Evolutionary conservation across 2,329 filamentous ascomycete genomes (phyloP).

Genomic region (Aspergillus unguis): DNA sequence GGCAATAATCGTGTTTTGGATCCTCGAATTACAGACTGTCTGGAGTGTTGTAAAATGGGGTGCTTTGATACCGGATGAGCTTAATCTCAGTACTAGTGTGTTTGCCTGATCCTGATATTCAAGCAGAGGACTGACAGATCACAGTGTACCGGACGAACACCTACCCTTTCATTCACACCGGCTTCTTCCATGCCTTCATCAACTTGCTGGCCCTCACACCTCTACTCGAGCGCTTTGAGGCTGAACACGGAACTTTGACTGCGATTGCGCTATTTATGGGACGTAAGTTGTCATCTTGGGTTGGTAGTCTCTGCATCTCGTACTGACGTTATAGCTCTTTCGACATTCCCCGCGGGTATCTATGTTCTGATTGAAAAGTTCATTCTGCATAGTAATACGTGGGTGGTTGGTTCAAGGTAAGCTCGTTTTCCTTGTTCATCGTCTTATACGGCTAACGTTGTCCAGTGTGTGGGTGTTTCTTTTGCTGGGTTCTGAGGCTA

Average conservation of each 20-base stretch:
- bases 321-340: constrained; percentile 57
- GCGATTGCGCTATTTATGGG: constrained; percentile 86
- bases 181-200: constrained; percentile 74
- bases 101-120: constrained; percentile 17
- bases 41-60: constrained; percentile 77
- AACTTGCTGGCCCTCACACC: constrained; percentile 79
- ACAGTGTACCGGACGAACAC: constrained; percentile 90
- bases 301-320: background rate
- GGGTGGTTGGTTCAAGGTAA: constrained; percentile 79
- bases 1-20: constrained; percentile 66
- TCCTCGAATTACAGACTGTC: constrained; percentile 64
- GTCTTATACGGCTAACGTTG: constrained; percentile 14
- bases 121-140: constrained; percentile 7
- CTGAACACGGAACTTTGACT: constrained; percentile 84
- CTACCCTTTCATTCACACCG: constrained; percentile 80
- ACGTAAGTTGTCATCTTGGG: constrained; percentile 58
- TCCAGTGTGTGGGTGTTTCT: constrained; percentile 87
- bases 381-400: constrained; percentile 67
- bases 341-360: constrained; percentile 74
- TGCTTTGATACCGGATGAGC: constrained; percentile 71
- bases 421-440: constrained; percentile 18
- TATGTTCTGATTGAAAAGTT: constrained; percentile 77
- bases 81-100: constrained; percentile 68
- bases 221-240: constrained; percentile 90
- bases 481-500: constrained; percentile 76